A percentile compares a stretch with the other conserved stretches of the same genome.
These are phyloP conservation scores for Tetrahymena elliotti DNA, from an alignment of 73 alveolate species.

Conservation along the genomic window DNA sequence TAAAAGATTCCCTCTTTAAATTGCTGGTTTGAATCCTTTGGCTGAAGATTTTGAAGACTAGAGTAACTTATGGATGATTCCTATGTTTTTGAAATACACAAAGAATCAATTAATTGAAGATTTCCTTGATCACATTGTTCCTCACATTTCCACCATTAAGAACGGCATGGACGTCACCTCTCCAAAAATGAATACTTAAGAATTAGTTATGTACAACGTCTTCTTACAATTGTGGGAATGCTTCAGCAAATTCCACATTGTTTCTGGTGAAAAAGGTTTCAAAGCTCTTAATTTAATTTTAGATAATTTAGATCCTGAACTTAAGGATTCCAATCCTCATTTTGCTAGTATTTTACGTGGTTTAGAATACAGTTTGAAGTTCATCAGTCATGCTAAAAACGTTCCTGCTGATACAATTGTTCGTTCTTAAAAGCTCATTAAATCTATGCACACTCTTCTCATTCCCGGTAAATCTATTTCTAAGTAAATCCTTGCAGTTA, in stretches of 20 bases:
- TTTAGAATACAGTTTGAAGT: neutral
- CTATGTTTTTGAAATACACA: conserved; percentile 14
- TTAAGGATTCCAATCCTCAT: neutral
- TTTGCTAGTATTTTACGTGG: neutral
- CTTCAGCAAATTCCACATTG: neutral
- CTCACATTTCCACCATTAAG: neutral
- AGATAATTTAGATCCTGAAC: neutral
- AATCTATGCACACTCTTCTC: neutral
- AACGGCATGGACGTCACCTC: neutral
- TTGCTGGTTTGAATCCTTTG: conserved; percentile 5
- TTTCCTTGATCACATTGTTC: conserved; percentile 26
- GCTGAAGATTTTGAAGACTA: conserved; percentile 37
- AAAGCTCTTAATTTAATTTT: conserved; percentile 11
- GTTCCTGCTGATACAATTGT: neutral
- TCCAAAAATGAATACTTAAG: neutral
- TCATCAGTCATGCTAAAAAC: neutral
- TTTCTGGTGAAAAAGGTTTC: neutral
- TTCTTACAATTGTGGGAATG: conserved; percentile 9
- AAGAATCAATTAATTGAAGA: conserved; percentile 12
- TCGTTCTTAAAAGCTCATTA: neutral
- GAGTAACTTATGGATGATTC: conserved; percentile 21
- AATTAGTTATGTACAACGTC: conserved; percentile 18
- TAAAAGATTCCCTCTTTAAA: neutral
- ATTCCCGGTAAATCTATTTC: neutral
- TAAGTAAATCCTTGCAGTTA: neutral